Evolutionary conservation across 345 rosid genomes (phyloP).

Genomic region (Kernera saxatilis): DNA sequence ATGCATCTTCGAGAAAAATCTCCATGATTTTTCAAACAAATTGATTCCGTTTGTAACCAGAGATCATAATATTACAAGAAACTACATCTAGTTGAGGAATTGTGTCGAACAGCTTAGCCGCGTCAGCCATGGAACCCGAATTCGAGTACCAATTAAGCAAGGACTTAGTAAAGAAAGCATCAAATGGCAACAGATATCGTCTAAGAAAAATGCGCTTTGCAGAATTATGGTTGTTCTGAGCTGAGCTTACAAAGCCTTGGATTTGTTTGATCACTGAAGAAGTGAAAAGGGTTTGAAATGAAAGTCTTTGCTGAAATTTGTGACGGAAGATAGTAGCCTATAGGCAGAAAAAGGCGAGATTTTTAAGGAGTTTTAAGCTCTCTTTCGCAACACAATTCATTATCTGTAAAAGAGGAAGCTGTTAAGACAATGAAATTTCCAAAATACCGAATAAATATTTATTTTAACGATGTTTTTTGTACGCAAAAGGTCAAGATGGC

Average conservation of each 20-base stretch:
- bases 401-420: background rate
- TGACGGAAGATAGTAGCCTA: conserved; percentile 30
- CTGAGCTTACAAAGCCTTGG: conserved; percentile 28
- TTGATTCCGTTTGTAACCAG: conserved; percentile 39
- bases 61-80: conserved; percentile 63
- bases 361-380: conserved; percentile 24
- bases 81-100: conserved; percentile 47
- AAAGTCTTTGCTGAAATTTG: conserved; percentile 13
- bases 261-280: conserved; percentile 36
- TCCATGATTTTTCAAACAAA: conserved; percentile 41
- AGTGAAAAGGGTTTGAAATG: conserved; percentile 36
- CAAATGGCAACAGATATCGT: conserved; percentile 27
- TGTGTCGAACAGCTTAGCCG: conserved; percentile 62
- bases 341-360: conserved; percentile 8
- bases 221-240: conserved; percentile 35
- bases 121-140: conserved; percentile 37
- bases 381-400: conserved; percentile 37
- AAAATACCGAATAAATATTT: background rate
- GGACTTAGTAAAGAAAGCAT: conserved; percentile 37
- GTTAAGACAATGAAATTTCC: background rate
- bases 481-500: conserved; percentile 53
- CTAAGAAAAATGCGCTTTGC: conserved; percentile 46
- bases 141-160: conserved; percentile 48
- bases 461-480: accelerated
- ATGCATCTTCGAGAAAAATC: conserved; percentile 48